Conservation (phyloP, 495 filamentous ascomycete genomes). For the Bacidia gigantensis region DNA sequence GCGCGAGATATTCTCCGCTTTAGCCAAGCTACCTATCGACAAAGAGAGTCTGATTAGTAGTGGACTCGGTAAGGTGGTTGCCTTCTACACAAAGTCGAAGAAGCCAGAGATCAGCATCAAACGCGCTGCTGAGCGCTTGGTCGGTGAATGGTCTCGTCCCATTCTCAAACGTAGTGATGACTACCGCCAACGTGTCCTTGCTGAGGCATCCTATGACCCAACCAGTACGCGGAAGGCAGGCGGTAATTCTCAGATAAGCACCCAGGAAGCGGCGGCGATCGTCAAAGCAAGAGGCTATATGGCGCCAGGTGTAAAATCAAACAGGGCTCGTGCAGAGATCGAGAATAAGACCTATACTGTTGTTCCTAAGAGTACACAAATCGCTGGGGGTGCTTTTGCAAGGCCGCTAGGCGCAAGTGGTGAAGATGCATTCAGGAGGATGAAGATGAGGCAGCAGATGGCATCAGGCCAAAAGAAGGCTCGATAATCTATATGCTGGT, state of each 20-base stretch:
- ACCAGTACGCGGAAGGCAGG: constrained; percentile 29
- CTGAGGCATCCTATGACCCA: constrained; percentile 43
- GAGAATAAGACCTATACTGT: constrained; percentile 69
- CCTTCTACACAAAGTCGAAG: constrained; percentile 94
- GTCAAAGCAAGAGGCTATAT: constrained; percentile 51
- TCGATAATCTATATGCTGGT: neutral
- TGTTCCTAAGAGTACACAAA: constrained; percentile 50
- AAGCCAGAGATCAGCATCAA: constrained; percentile 76
- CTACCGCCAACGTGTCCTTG: constrained; percentile 63
- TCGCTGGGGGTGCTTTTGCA: constrained; percentile 36
- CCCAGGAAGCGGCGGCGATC: constrained; percentile 39
- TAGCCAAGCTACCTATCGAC: constrained; percentile 69
- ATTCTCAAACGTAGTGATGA: constrained; percentile 87
- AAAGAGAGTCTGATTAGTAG: constrained; percentile 81
- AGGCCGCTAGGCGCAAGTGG: constrained; percentile 60
- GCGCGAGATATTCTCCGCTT: constrained; percentile 73
- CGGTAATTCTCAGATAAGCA: constrained; percentile 20
- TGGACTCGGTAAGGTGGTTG: constrained; percentile 87
- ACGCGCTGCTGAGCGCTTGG: constrained; percentile 74
- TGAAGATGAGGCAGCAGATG: constrained; percentile 51
- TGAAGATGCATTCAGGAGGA: constrained; percentile 67
- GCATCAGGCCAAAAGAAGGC: neutral
- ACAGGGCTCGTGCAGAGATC: constrained; percentile 57
- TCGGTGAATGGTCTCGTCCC: constrained; percentile 93
- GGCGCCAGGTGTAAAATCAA: constrained; percentile 50